These are phyloP conservation scores for Gracilaria caudata DNA, from an alignment of 23 red algal genomes.

Conservation along the genomic window DNA sequence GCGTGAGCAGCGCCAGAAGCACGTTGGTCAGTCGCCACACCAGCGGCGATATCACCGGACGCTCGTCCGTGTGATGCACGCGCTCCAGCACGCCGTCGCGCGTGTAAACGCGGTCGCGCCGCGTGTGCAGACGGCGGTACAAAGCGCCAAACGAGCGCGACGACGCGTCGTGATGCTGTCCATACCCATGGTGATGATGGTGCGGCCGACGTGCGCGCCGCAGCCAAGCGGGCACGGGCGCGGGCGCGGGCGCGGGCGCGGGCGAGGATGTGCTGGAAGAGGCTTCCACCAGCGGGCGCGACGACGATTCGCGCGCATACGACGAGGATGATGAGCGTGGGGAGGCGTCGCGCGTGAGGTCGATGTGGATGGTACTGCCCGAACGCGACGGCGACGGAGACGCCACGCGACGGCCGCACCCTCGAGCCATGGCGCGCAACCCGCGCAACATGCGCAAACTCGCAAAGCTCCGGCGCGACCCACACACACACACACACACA, in stretches of 20 bases:
- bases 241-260: no score
- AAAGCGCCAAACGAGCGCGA: neutral
- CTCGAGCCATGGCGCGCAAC: neutral
- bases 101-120: constrained; percentile 48
- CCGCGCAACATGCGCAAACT: neutral
- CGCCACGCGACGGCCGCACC: neutral
- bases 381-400: constrained; percentile 2
- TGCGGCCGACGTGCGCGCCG: no score
- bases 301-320: neutral
- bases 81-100: constrained; percentile 18
- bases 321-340: neutral
- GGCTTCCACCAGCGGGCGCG: no score
- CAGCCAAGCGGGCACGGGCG: no score
- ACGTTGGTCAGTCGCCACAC: neutral
- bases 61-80: neutral
- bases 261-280: no score
- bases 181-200: neutral
- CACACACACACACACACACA: no score
- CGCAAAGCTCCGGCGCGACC: neutral
- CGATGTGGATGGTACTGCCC: constrained; percentile 8
- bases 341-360: neutral
- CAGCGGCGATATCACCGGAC: neutral
- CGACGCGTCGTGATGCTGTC: neutral
- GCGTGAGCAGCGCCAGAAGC: neutral
- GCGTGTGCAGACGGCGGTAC: constrained; percentile 38